These are phyloP conservation scores for Mortierella polycephala DNA, from an alignment of 371 early-diverging fungal genomes.

Conservation along the genomic window DNA sequence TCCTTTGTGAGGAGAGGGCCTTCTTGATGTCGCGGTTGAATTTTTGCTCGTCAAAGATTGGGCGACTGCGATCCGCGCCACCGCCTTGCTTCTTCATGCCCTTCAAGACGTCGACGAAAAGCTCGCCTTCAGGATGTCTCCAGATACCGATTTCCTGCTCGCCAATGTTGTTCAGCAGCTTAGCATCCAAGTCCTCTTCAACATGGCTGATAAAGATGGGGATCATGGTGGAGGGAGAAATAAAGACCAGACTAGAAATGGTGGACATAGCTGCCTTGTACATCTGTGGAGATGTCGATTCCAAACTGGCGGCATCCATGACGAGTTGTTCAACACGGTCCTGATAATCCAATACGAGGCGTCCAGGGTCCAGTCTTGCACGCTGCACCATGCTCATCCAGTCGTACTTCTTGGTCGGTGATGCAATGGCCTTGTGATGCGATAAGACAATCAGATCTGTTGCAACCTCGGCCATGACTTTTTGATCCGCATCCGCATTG, in stretches of 20 bases:
- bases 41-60: constrained; percentile 76
- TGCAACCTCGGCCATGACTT: constrained; percentile 60
- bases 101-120: constrained; percentile 71
- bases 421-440: constrained; percentile 78
- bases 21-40: constrained; percentile 89
- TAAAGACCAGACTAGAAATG: constrained; percentile 68
- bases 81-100: constrained; percentile 59
- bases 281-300: constrained; percentile 47
- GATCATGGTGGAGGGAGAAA: constrained; percentile 62
- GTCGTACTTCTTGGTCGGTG: constrained; percentile 76
- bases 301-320: constrained; percentile 51
- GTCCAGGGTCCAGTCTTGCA: constrained; percentile 77
- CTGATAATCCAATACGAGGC: constrained; percentile 64
- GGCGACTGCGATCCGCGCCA: constrained; percentile 60
- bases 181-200: constrained; percentile 59
- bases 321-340: constrained; percentile 59
- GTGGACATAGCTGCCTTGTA: constrained; percentile 68
- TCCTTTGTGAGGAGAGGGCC: constrained; percentile 73
- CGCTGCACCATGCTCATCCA: constrained; percentile 89
- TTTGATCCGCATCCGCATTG: constrained; percentile 51
- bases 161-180: constrained; percentile 60
- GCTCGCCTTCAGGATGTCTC: constrained; percentile 74
- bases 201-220: constrained; percentile 58
- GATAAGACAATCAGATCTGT: constrained; percentile 76
- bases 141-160: constrained; percentile 71